Base-by-base conservation (phyloP, 2,329 filamentous ascomycete genomes). In the Penicillium olsonii region DNA sequence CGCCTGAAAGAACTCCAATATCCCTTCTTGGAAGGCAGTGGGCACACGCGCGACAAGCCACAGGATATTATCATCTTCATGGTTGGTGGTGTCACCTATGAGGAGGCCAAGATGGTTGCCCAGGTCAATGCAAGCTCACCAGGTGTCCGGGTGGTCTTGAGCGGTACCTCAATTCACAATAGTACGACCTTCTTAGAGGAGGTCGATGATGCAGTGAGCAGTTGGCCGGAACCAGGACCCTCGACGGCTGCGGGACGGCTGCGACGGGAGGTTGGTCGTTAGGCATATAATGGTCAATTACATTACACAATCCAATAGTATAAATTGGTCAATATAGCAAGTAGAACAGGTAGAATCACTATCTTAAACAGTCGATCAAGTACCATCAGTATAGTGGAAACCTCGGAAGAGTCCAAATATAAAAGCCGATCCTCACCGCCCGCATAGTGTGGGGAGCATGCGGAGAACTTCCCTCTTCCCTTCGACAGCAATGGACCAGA, bases 31-130 rank as follows among this genome's bases (percentile, higher is more conserved):
- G 94, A 97, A 60, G 90, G 90, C 6, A 87, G 88, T 14, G 88
- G 88, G 2, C 84, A 88, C 11, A 96, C 91, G 10, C 84, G 87
- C 55, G 95, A 99, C 66, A 97, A 97, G 69, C 94, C 94, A 4
- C 94, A 99, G 68, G 95, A 99, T 67, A 88, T 99, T 34, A 83
- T 99, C 37, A 83, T 99, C 7, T 99, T 99, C 67, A 92, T 99
- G 65, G 80, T 96, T 19, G 94, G 94, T 5, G 94, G 94, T 2
- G 85, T 87, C 15, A 99, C 94, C 0, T 99, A 96, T 65, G 94
- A 99, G 70, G 94, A 99, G 71, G 92, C 94, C 5, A 96, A 96
- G 75, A 91, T 90, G 80, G 84, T 97, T 33, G 90, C 94, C n/a
- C 85, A 92, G 59, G 85, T 99, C 51, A 99, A 99, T 73, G 91